These are phyloP conservation scores for Epichloe sp. DNA, from an alignment of 2,329 filamentous ascomycete species.

Conservation along the genomic window DNA sequence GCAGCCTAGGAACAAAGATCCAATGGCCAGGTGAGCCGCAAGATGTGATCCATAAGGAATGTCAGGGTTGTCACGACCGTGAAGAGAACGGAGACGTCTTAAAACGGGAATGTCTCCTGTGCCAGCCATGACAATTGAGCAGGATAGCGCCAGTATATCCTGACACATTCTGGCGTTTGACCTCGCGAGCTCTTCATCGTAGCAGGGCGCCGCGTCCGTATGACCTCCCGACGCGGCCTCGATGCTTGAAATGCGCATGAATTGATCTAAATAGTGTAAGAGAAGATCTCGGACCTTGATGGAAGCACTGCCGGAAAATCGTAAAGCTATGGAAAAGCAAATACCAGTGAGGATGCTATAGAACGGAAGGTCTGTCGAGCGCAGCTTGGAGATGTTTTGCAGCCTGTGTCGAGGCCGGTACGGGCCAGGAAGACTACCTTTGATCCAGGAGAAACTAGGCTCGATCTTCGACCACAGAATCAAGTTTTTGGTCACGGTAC, in stretches of 20 bases:
- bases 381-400: slow-evolving; percentile 45
- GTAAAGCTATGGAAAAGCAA: slow-evolving; percentile 65
- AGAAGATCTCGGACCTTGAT: slow-evolving; percentile 64
- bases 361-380: slow-evolving; percentile 76
- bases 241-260: slow-evolving; percentile 63
- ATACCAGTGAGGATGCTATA: slow-evolving; percentile 86
- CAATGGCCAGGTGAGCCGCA: slow-evolving; percentile 83
- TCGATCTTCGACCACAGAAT: slow-evolving; percentile 85
- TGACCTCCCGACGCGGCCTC: slow-evolving; percentile 18
- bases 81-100: slow-evolving; percentile 71
- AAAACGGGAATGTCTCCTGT: slow-evolving; percentile 82
- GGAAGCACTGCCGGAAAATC: slow-evolving; percentile 62
- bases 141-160: slow-evolving; percentile 70
- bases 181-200: slow-evolving; percentile 73
- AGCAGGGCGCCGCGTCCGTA: slow-evolving; percentile 32
- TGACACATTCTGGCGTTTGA: slow-evolving; percentile 84
- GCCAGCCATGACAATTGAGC: slow-evolving; percentile 86
- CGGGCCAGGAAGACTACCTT: slow-evolving; percentile 54
- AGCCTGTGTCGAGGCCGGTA: slow-evolving; percentile 54
- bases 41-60: slow-evolving; percentile 90
- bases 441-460: slow-evolving; percentile 62
- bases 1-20: slow-evolving; percentile 79
- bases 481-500: slow-evolving; percentile 77
- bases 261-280: slow-evolving; percentile 72
- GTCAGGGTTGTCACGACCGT: slow-evolving; percentile 72